Base-by-base conservation (phyloP, 1,284 basidiomycete species). In the Quambalaria eucalypti region DNA sequence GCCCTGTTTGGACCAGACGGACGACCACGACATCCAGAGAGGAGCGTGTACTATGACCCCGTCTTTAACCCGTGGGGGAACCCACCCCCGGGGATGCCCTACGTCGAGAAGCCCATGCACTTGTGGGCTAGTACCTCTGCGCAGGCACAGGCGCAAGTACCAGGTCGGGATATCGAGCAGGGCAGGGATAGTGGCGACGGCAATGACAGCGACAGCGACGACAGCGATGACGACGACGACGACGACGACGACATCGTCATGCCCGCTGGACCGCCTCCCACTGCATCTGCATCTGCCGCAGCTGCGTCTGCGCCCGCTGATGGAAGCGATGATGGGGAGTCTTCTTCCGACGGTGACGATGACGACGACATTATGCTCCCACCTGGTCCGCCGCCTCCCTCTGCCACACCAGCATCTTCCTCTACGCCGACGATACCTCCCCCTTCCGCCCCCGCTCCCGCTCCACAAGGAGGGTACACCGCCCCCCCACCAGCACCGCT, bases 11-110 rank as follows among this genome's bases (percentile, higher is more conserved):
- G 26, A 55, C 50, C 8, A 48, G 48, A 16, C 55, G 42, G 42
- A 12, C 16, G 25, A 21, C 42, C 42, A 14, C 42, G 42, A 14
- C 25, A 65, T 47, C 62, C 59, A 0, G 64, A 69, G 44, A 61
- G 88, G 65, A 92, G 88, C 76, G 80, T 91, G 40, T 96, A 96
- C 76, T 96, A 90, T 76, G 88, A 97, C 67, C 82, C 87, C 31
- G 82, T 90, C 50, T 86, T 93, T 82, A 97, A 97, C 74, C 90
- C 90, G 6, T 92, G 82, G 73, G 92, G 92, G 26, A 88, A 90
- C n/a, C 85, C 92, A 21, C 92, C 92, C 21, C 92, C 92, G 8
- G 92, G 92, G 7, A 89, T 95, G 90, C 90, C 88, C 8, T 96
- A 96, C 76, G 78, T 83, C 49, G 90, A 96, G 73, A 80, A 86